Evolutionary conservation across 805 yeast genomes (phyloP).

Genomic region (Scheffersomyces amazonensis): DNA sequence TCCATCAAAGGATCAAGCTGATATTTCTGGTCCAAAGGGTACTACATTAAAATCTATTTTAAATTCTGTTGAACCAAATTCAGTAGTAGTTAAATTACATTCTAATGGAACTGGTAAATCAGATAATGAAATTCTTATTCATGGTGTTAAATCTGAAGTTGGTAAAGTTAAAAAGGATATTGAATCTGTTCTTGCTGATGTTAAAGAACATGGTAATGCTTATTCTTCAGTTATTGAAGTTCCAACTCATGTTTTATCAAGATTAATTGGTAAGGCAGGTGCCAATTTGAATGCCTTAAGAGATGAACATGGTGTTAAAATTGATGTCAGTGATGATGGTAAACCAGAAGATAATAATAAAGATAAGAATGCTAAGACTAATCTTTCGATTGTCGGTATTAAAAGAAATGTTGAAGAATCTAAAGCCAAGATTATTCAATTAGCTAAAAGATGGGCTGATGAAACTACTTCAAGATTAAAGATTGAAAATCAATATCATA

Average conservation of each 20-base stretch:
- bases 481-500: slow-evolving; percentile 76
- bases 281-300: slow-evolving; percentile 63
- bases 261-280: slow-evolving; percentile 91
- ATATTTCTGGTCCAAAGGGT: slow-evolving; percentile 58
- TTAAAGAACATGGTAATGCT: slow-evolving; percentile 47
- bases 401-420: slow-evolving; percentile 77
- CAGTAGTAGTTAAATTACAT: slow-evolving; percentile 49
- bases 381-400: slow-evolving; percentile 69
- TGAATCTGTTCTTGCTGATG: slow-evolving; percentile 51
- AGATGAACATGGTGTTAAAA: slow-evolving; percentile 69
- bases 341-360: slow-evolving; percentile 34
- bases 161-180: slow-evolving; percentile 51
- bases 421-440: slow-evolving; percentile 50
- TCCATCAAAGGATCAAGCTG: slow-evolving; percentile 53
- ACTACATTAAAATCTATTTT: slow-evolving; percentile 52
- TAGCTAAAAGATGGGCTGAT: slow-evolving; percentile 79
- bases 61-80: slow-evolving; percentile 31
- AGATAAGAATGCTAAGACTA: slow-evolving; percentile 28
- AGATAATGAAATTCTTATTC: slow-evolving; percentile 55
- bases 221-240: slow-evolving; percentile 50
- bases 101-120: slow-evolving; percentile 27
- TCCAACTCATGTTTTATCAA: slow-evolving; percentile 66
- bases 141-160: slow-evolving; percentile 70
- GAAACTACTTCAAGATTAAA: slow-evolving; percentile 62
- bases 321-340: slow-evolving; percentile 65